Evolutionary conservation across 2,329 filamentous ascomycete genomes (phyloP), one percentile per base, ranked within the genome.

Genomic region (Penicillium sp.): DNA sequence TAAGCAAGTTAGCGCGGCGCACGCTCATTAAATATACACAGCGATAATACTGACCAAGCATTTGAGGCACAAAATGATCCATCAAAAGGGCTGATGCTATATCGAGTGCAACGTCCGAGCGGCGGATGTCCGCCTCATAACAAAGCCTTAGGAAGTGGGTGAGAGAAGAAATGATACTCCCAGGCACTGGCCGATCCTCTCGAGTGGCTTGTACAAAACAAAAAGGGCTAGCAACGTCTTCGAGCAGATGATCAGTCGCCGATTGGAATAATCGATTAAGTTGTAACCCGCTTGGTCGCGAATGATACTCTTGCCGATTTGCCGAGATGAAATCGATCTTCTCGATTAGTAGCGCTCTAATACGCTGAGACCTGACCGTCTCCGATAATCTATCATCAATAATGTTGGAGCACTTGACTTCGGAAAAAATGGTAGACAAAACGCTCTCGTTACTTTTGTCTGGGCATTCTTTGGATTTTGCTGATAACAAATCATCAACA

Each of bases 141-240:
- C 27, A 41, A n/a, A 44, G 47, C 34, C 51, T 13, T 12, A 54
- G 29, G 43, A 55, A 58, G 33, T 55, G n/a, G 5, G 35, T 40
- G 4, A 58, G 38, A 41, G 53, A 12, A 11, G 38, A 34, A 26
- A 45, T 38, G 8, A 26, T 1, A 25, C 26, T 36, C 3, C 11
- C 37, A 32, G 36, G 40, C 5, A 58, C 27, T 12, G 43, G 51
- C 9, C 50, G 47, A 42, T 45, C 47, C 24, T 43, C 37, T 42
- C 49, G 45, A 2, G 36, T 52, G 11, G 47, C 49, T 42, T 47
- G 47, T 2, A 54, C 28, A 9, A 54, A 13, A 11, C 32, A 8
- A 9, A 42, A 42, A 11, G 28, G 11, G 32, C 11, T 25, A 11
- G 13, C 9, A 9, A n/a, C 4, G 9, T 42, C 28, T 2, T 11